Percentiles rank a stretch among this genome's conserved stretches.
phyloP scores from a whole-genome alignment of 2,329 filamentous ascomycete genomes.

The Claviceps sp. region DNA sequence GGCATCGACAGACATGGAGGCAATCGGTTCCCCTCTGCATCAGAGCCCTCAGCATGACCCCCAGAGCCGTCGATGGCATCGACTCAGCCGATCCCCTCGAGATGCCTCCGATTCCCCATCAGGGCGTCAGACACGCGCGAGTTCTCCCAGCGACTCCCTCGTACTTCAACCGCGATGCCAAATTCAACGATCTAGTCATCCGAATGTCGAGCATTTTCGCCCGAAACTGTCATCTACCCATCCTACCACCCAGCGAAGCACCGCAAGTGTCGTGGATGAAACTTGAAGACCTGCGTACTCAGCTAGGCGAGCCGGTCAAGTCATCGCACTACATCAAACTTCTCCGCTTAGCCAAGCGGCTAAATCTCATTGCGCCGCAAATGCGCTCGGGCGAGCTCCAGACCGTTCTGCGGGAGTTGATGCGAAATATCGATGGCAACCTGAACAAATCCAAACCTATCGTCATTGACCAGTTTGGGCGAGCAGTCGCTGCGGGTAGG shows the following conservation, averaged over 20 bases:
- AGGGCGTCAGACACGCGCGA: constrained; percentile 42
- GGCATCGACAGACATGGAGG: constrained; percentile 14
- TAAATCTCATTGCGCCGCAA: constrained; percentile 75
- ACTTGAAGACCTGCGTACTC: constrained; percentile 59
- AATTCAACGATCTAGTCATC: constrained; percentile 77
- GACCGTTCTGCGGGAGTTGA: constrained; percentile 53
- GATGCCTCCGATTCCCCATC: constrained; percentile 15
- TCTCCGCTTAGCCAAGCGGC: constrained; percentile 58
- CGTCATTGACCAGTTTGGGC: constrained; percentile 61
- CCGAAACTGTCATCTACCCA: constrained; percentile 62
- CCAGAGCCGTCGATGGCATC: constrained; percentile 9
- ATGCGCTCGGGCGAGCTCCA: constrained; percentile 60
- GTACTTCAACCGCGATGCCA: constrained; percentile 83
- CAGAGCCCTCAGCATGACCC: constrained; percentile 12
- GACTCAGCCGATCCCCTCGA: not conserved
- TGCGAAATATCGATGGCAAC: constrained; percentile 60
- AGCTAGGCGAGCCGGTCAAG: constrained; percentile 59
- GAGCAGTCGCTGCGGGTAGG: constrained; percentile 67
- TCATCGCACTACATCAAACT: constrained; percentile 68
- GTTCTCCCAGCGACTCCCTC: constrained; percentile 74
- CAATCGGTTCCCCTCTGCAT: constrained; percentile 14
- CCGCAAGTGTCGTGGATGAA: constrained; percentile 72
- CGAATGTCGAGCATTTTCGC: constrained; percentile 57
- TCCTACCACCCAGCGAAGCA: constrained; percentile 48
- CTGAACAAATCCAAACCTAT: constrained; percentile 49